Evolutionary conservation across 1,284 basidiomycete species (phyloP), one percentile per base, ranked within the genome.

Genomic region (Pholiota adiposa): DNA sequence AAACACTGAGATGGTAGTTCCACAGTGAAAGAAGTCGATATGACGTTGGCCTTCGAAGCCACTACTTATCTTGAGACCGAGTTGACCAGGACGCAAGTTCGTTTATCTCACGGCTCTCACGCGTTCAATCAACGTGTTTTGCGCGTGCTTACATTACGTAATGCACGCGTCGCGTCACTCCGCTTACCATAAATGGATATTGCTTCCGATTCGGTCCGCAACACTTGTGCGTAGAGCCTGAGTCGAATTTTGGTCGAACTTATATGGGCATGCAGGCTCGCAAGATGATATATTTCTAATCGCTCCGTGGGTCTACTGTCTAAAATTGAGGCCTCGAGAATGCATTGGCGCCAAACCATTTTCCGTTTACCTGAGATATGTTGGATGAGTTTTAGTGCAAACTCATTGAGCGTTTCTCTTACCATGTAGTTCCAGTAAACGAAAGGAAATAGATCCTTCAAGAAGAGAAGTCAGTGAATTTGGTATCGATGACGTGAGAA

Each of bases 371-470:
- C 88, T 90, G 57, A 51, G 51, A 2, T 41, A 29, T 3, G 48
- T 9, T 23, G 11, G 25, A 51, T 43, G 21, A 46, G 41, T 19
- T 34, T 6, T 11, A 2, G 53, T 23, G 18, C 40, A 12, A 29
- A 29, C 4, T n/a, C 29, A 12, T 19, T 61, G 27, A 40, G 19
- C 29, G 27, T 16, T 36, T 29, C 72, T 71, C 70, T n/a, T n/a
- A 94, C 87, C 86, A 94, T 92, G 59, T 83, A 80, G 63, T 88
- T 87, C 86, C 91, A 98, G 81, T 98, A 98, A 1, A 85, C 88
- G 74, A 82, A 85, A 5, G 96, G 96, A 83, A 99, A 96, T 60
- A 97, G 65, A 67, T 94, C 89, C 85, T 89, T 36, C 3, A 12
- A 48, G 18, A 29, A 56, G 23, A 46, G 49, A 29, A 34, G 36